Base-by-base conservation (phyloP, 768 basidiomycete genomes). In the Kwoniella pini region DNA sequence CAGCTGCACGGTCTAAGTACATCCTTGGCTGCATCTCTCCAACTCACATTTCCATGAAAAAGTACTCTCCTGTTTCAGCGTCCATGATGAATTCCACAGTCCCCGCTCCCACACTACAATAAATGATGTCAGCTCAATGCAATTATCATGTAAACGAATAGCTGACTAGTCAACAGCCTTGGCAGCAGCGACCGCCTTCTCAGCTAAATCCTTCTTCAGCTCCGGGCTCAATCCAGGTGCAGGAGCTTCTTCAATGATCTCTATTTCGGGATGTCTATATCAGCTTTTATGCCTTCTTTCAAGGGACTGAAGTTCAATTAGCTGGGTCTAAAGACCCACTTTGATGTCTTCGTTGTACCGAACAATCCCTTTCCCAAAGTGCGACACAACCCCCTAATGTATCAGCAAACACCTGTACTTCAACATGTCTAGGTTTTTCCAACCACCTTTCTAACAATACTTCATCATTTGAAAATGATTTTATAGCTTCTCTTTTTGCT, bases 391-490 rank as follows among this genome's bases (percentile, higher is more conserved):
- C 84, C n/a, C 91, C 91, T 27, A 82, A 78, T 9, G 79, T 82
- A 80, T 96, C 94, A 12, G 90, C 91, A 73, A 97, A 96, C 4
- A 96, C 87, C 76, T 97, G 93, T 3, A 97, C 92, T 72, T 97
- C 94, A 28, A 97, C 86, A 74, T 95, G 93, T 61, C 93, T 83
- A 17, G 93, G 92, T 15, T 85, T 85, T 65, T 87, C 83, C 53
- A 97, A 87, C 69, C 88, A 97, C 70, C 89, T 88, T 82, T 97
- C 93, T 0, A 97, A 84, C 12, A 95, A 80, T 2, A 97, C 92
- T 9, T 84, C 84, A 57, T 89, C 87, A 66, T 93, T 89, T 12
- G 91, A 89, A 66, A 97, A 97, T 0, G 88, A 83, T 77, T 95
- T 96, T 48, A 83, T 73, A 3, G 92, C 89, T 78, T 97, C 93